Percentiles rank a stretch among this genome's conserved stretches.
Conservation (phyloP, 2,329 filamentous ascomycete genomes). For the Botryotinia globosa region DNA sequence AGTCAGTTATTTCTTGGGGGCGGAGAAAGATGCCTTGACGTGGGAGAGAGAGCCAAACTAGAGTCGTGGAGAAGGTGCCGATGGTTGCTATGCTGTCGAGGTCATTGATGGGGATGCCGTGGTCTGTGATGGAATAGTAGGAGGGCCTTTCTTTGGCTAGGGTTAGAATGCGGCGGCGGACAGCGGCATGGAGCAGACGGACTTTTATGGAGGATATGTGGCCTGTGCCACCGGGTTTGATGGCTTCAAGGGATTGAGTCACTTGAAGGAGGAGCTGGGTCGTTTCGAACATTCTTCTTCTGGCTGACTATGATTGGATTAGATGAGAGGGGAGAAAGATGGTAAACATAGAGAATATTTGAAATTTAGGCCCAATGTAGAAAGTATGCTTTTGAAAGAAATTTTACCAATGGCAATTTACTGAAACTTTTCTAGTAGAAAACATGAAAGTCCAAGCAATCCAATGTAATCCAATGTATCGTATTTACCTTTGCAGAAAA, state of each 20-base stretch:
- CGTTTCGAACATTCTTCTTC: slow-evolving; percentile 66
- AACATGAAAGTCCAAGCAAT: too few relatives aligned
- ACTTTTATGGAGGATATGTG: slow-evolving; percentile 65
- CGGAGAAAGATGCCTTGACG: slow-evolving; percentile 68
- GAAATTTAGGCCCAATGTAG: neutral
- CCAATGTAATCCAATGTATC: too few relatives aligned
- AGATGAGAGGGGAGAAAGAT: neutral
- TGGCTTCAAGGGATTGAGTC: slow-evolving; percentile 59
- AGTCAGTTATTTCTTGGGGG: slow-evolving; percentile 62
- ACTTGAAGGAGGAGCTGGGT: slow-evolving; percentile 74
- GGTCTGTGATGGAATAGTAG: slow-evolving; percentile 59
- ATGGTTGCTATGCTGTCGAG: slow-evolving; percentile 73
- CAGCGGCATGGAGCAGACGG: slow-evolving; percentile 65
- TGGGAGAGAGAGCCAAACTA: slow-evolving; percentile 68
- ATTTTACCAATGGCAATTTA: neutral
- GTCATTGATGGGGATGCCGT: slow-evolving; percentile 70
- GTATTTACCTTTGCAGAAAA: slow-evolving; percentile 55
- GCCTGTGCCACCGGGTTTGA: slow-evolving; percentile 66
- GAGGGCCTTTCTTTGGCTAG: slow-evolving; percentile 53
- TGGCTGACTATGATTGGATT: slow-evolving; percentile 48
- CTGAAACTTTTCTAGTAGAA: neutral
- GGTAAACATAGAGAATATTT: neutral
- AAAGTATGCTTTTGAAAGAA: neutral
- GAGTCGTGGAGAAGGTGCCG: slow-evolving; percentile 62
- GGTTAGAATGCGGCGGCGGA: slow-evolving; percentile 61